Percentiles rank a stretch among this genome's conserved stretches.
Conservation (phyloP, 495 filamentous ascomycete species). For the Entonaema liquescens region DNA sequence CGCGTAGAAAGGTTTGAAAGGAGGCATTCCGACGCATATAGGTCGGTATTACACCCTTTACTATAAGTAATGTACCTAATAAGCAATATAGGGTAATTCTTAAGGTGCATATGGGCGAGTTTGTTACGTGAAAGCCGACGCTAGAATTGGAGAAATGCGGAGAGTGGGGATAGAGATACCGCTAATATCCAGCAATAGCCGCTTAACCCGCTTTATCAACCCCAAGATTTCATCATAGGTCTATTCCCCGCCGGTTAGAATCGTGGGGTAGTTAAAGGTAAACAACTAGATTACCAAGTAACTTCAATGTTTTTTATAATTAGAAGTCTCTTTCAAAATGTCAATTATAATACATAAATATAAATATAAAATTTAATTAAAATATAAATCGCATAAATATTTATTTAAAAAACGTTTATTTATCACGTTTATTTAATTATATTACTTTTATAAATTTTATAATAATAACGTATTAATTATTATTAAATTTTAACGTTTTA, state of each 20-base stretch:
- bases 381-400: too few species aligned
- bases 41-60: background rate
- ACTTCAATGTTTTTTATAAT: too few species aligned
- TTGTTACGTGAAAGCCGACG: background rate
- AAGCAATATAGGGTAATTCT: background rate
- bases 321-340: too few species aligned
- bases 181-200: conserved; percentile 40
- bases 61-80: conserved; percentile 4
- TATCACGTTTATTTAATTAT: too few species aligned
- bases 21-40: conserved; percentile 12
- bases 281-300: too few species aligned
- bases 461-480: too few species aligned
- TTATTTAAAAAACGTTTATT: too few species aligned
- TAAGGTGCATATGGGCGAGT: background rate
- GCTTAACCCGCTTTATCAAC: conserved; percentile 6
- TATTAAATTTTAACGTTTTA: too few species aligned
- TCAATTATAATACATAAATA: background rate
- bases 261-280: too few species aligned
- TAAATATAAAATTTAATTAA: too few species aligned
- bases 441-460: too few species aligned
- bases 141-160: conserved; percentile 29
- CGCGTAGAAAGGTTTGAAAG: background rate
- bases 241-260: background rate
- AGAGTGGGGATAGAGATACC: conserved; percentile 19
- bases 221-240: background rate